These are phyloP conservation scores for Leccinum ochraceum DNA, from an alignment of 768 basidiomycete species.

Conservation along the genomic window DNA sequence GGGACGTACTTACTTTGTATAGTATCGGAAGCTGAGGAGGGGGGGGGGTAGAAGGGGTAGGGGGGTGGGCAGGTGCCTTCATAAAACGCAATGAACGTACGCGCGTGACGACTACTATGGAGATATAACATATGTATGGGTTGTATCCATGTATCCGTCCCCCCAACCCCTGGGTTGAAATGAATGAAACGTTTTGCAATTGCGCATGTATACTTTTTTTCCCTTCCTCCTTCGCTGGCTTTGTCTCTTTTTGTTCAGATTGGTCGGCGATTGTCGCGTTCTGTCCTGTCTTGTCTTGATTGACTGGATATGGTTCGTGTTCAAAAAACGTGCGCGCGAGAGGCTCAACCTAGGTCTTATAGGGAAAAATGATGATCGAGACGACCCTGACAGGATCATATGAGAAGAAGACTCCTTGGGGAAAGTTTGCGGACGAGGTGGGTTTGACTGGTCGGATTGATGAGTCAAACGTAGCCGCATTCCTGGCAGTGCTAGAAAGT, in stretches of 20 bases:
- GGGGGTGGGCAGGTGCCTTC: constrained; percentile 14
- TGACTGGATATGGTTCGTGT: neutral
- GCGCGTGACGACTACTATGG: constrained; percentile 3
- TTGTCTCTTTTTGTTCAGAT: constrained; percentile 18
- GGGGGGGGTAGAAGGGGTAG: neutral
- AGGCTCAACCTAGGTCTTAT: neutral
- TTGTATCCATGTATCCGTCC: neutral
- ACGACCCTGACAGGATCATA: constrained; percentile 12
- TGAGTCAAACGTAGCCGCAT: neutral
- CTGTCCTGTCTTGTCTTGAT: neutral
- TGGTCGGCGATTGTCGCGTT: neutral
- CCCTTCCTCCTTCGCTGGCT: neutral
- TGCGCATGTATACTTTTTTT: neutral
- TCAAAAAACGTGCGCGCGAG: neutral
- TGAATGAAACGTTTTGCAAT: neutral
- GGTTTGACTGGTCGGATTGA: neutral
- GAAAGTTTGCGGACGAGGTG: constrained; percentile 3
- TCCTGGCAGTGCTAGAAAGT: constrained; percentile 8
- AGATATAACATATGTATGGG: neutral
- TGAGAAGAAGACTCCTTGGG: neutral
- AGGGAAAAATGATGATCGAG: constrained; percentile 1
- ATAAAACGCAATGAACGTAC: constrained; percentile 10
- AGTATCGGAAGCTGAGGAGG: neutral
- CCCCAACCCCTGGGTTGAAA: neutral
- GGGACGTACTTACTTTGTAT: no score